Conservation (phyloP, 257 asterid species). For the Nicotiana benthamiana region DNA sequence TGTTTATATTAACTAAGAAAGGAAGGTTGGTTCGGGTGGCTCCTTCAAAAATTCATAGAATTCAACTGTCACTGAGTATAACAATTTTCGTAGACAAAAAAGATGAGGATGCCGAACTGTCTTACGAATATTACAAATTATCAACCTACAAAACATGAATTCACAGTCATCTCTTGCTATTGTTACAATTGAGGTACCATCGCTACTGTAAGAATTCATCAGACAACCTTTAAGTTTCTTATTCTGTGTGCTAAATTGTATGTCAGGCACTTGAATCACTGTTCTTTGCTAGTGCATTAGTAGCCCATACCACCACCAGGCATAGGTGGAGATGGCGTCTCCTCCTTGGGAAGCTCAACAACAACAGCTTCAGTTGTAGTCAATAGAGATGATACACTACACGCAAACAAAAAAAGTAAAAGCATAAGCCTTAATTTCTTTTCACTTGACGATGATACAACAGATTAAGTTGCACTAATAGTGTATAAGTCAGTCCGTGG, state of each 20-base stretch:
- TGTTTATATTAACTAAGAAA: neutral
- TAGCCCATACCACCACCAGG: conserved; percentile 28
- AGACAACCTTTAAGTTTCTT: neutral
- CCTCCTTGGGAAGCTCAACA: conserved; percentile 37
- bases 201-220: neutral
- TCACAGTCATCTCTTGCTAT: neutral
- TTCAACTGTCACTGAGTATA: neutral
- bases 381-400: conserved; percentile 38
- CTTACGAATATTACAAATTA: neutral
- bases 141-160: conserved; percentile 10
- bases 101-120: neutral
- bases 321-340: conserved; percentile 29
- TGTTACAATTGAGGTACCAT: conserved; percentile 1
- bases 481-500: neutral
- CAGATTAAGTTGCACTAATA: neutral
- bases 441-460: neutral
- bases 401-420: neutral
- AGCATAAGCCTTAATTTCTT: neutral
- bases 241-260: neutral
- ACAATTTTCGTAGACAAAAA: neutral
- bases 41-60: neutral
- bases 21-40: neutral
- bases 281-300: neutral
- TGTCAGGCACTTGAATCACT: neutral
- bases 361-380: conserved; percentile 57